A percentile compares a stretch with the other conserved stretches of the same genome.
Conservation (phyloP, 2,329 filamentous ascomycete genomes). For the Aurifilum marmelostoma region DNA sequence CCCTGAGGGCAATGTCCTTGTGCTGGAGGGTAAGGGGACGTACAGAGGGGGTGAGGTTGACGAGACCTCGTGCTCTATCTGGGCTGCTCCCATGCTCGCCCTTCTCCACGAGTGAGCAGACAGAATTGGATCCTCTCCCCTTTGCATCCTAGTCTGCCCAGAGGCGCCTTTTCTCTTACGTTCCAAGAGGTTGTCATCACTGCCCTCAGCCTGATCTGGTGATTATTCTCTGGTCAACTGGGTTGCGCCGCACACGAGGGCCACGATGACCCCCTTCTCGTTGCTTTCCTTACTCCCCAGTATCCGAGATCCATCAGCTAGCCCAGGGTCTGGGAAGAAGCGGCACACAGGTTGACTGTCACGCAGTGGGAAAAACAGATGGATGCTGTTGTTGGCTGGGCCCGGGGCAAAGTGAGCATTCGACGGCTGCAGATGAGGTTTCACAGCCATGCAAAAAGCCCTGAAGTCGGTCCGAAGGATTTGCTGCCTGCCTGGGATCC, state of each 20-base stretch:
- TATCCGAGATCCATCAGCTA: neutral
- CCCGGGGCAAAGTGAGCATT: neutral
- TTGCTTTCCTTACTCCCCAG: neutral
- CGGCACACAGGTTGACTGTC: neutral
- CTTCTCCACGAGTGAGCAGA: neutral
- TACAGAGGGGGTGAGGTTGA: neutral
- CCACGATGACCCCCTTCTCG: neutral
- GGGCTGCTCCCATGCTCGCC: neutral
- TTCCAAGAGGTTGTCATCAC: neutral
- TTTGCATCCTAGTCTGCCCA: neutral
- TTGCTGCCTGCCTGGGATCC: neutral
- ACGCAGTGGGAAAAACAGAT: neutral
- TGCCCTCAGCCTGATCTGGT: neutral
- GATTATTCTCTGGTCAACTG: neutral
- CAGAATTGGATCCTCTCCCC: neutral
- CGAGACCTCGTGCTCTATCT: neutral
- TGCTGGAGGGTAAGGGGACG: neutral
- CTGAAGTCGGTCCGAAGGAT: constrained; percentile 2
- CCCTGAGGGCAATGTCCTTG: neutral
- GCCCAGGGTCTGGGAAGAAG: neutral
- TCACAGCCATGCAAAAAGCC: neutral
- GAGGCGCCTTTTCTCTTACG: neutral
- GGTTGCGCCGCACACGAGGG: neutral
- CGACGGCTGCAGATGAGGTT: neutral
- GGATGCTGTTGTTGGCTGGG: neutral